These are phyloP conservation scores for Sporothrix mexicana DNA, from an alignment of 2,329 filamentous ascomycete genomes.

Conservation along the genomic window DNA sequence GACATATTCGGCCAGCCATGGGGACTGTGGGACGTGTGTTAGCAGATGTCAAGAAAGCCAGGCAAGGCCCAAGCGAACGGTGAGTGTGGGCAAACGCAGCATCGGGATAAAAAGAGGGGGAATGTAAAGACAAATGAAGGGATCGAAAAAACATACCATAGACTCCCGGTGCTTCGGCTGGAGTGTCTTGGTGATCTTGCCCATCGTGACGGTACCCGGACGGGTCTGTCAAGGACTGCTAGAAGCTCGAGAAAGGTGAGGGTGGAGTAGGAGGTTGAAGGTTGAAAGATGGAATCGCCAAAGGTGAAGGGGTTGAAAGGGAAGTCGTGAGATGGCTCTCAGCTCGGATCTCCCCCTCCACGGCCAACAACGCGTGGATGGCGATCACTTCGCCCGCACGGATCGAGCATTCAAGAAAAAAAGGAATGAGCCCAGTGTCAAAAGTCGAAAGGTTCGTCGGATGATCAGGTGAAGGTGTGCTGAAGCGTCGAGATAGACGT, in stretches of 20 bases:
- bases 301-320: background rate
- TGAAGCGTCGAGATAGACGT: background rate
- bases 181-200: conserved; percentile 71
- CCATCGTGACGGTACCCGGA: conserved; percentile 58
- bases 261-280: too few relatives aligned
- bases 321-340: conserved; percentile 12
- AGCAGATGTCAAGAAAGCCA: background rate
- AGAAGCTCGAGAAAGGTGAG: background rate
- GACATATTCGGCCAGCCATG: conserved; percentile 84
- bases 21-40: conserved; percentile 64
- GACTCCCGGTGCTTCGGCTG: conserved; percentile 71
- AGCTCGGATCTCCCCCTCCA: conserved; percentile 31
- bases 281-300: background rate
- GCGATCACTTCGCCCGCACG: conserved; percentile 30
- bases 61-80: background rate
- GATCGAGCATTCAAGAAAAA: conserved; percentile 32
- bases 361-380: conserved; percentile 32
- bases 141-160: conserved; percentile 55
- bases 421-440: background rate
- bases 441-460: background rate
- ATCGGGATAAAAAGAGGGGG: conserved; percentile 26
- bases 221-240: background rate
- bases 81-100: conserved; percentile 13
- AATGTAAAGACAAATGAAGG: conserved; percentile 15
- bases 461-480: background rate